phyloP scores from a whole-genome alignment of 495 filamentous ascomycete genomes.

The Aspergillus ostianus region DNA sequence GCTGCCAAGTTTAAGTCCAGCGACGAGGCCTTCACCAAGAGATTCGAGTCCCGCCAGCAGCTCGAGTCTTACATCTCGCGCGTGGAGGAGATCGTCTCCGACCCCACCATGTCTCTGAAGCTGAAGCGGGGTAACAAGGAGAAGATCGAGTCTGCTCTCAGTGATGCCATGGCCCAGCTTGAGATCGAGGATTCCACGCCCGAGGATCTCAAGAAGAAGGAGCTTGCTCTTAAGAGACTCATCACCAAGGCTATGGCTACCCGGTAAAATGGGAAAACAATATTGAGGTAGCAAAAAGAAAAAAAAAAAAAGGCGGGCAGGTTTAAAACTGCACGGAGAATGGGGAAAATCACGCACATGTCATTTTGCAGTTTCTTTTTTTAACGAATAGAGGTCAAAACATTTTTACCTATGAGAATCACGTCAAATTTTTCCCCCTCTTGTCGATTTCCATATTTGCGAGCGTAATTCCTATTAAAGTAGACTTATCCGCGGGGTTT shows the following conservation, averaged over 20 bases:
- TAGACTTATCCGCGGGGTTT: background rate
- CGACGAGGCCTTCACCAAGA: slow-evolving; percentile 98
- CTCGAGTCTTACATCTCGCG: slow-evolving; percentile 98
- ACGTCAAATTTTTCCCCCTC: background rate
- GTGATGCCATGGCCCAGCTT: slow-evolving; percentile 81
- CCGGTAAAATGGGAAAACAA: slow-evolving; percentile 55
- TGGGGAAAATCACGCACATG: background rate
- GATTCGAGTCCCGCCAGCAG: slow-evolving; percentile 97
- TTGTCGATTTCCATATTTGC: background rate
- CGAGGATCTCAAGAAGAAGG: slow-evolving; percentile 99
- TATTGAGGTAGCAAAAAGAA: background rate
- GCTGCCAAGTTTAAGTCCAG: slow-evolving; percentile 98
- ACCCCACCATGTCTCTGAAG: slow-evolving; percentile 93
- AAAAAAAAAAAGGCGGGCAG: background rate
- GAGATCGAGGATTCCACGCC: slow-evolving; percentile 84
- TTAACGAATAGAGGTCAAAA: slow-evolving; percentile 11
- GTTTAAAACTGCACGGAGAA: background rate
- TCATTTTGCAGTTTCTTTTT: slow-evolving; percentile 4
- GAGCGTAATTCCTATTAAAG: background rate
- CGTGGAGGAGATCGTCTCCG: slow-evolving; percentile 97
- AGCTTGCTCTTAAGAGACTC: slow-evolving; percentile 93
- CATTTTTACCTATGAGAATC: slow-evolving; percentile 8
- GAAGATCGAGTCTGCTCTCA: slow-evolving; percentile 94
- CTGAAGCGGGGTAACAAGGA: slow-evolving; percentile 99
- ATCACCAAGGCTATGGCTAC: slow-evolving; percentile 97